Conservation (phyloP, 2,329 filamentous ascomycete species). For the Magnaporthiopsis poae region DNA sequence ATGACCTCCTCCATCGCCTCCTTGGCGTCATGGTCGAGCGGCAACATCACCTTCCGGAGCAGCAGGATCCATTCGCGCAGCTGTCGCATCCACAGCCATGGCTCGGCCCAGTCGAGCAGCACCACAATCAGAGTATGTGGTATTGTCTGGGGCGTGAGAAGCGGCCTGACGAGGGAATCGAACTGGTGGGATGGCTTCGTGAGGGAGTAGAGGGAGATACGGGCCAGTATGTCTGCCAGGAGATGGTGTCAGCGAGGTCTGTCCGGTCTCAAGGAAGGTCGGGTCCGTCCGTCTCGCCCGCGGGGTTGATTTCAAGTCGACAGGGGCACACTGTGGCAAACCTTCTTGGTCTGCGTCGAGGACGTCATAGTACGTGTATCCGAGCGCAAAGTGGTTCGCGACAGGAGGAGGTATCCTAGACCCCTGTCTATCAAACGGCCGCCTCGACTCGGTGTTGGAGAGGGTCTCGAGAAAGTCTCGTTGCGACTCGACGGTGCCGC, state of each 20-base stretch:
- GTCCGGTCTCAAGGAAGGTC: background rate
- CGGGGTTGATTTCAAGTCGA: background rate
- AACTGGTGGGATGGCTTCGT: conserved; percentile 78
- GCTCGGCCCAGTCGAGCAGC: conserved; percentile 89
- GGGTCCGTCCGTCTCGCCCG: background rate
- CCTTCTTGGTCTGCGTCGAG: conserved; percentile 89
- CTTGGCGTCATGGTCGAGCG: conserved; percentile 65
- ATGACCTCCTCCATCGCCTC: conserved; percentile 81
- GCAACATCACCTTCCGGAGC: conserved; percentile 64
- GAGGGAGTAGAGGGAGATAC: conserved; percentile 79
- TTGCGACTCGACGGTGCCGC: conserved; percentile 73
- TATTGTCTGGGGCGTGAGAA: conserved; percentile 74
- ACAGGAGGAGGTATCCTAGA: conserved; percentile 65
- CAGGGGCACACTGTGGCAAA: conserved; percentile 36
- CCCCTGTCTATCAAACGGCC: conserved; percentile 44
- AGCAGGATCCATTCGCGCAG: conserved; percentile 83
- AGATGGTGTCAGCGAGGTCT: background rate
- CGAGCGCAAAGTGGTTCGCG: conserved; percentile 83
- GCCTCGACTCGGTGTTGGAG: conserved; percentile 43
- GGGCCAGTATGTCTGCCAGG: conserved; percentile 69
- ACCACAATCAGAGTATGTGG: conserved; percentile 81
- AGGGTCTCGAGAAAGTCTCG: conserved; percentile 68
- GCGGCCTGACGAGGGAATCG: conserved; percentile 69
- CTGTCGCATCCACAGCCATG: conserved; percentile 84
- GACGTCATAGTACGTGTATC: conserved; percentile 92